Evolutionary conservation across 164 flowering plant species (phyloP), one percentile per base, ranked within the genome.

Genomic region (Nymphaea thermarum): DNA sequence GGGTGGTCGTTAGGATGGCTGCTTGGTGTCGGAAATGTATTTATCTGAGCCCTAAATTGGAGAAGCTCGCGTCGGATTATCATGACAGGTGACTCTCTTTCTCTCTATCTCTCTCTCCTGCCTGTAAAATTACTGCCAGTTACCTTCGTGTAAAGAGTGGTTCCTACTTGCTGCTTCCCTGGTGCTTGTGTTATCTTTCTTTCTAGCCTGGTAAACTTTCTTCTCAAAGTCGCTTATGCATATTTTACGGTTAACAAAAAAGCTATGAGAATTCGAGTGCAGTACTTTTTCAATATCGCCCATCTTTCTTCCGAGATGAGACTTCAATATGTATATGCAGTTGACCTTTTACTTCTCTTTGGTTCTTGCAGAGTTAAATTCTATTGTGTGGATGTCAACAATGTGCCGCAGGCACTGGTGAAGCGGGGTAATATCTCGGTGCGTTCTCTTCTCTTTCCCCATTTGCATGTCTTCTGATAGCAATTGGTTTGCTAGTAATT

Each of bases 21-120:
- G 41, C 77, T 66, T 93, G 98, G 97, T 93, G 98, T 72, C 76
- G 96, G 67, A 93, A 91, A 79, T 93, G 97, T 84, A 93, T 93
- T 1, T 91, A 86, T 72, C 80, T 93, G 87, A 93, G 91, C 84
- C 98, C 98, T 8, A 90, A 89, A 74, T 72, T 93, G 84, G 98
- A 93, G 82, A 93, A 91, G 78, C 76, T 93, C 68, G 96, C 97
- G 8, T 86, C 93, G 2, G 96, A 93, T n/a, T 93, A 73, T 72
- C 81, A 83, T 43, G 71, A 83, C 67, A 89, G 81, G 96, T 89
- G 80, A 75, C 43, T 4, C 71, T 65, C 71, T 59, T 64, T 71
- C 65, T 41, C 64, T 59, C 65, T 17, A 2, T 62, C 36, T 25
- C 36, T 25, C 36, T 25, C 36, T 25, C 36, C 36, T 25, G 36